Evolutionary conservation across 2,329 filamentous ascomycete species (phyloP).

Genomic region (Emmonsia crescens): DNA sequence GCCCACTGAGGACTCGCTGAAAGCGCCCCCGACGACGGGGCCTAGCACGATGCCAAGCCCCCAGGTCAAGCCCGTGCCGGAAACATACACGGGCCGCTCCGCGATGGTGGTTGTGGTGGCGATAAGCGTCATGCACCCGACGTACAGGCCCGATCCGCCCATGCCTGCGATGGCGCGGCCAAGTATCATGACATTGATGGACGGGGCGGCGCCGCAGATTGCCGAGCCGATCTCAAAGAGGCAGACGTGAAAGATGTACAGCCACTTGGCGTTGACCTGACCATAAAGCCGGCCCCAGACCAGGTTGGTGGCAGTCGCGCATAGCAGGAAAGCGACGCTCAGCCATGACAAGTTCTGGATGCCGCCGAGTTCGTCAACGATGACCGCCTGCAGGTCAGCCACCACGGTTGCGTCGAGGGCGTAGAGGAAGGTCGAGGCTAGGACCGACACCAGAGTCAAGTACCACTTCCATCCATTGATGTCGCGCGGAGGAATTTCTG

Average conservation of each 20-base stretch:
- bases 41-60: conserved; percentile 28
- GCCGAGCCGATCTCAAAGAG: background rate
- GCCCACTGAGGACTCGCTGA: conserved; percentile 18
- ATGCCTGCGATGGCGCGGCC: background rate
- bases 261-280: background rate
- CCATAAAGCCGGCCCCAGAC: background rate
- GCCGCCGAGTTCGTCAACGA: background rate
- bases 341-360: background rate
- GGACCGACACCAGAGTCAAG: background rate
- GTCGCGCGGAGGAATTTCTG: background rate
- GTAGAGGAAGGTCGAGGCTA: background rate
- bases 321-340: background rate
- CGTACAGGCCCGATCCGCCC: background rate
- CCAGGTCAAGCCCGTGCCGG: conserved; percentile 24
- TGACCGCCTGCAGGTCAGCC: background rate
- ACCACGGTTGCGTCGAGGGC: background rate
- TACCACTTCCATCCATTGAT: background rate
- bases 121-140: background rate
- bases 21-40: conserved; percentile 30
- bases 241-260: background rate
- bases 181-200: background rate
- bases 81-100: background rate
- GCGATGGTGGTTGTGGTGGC: background rate
- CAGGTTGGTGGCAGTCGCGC: background rate
- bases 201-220: background rate